Percentiles rank a stretch among this genome's conserved stretches.
Evolutionary conservation across 2,329 filamentous ascomycete species (phyloP).

Genomic region (Didymella exigua): DNA sequence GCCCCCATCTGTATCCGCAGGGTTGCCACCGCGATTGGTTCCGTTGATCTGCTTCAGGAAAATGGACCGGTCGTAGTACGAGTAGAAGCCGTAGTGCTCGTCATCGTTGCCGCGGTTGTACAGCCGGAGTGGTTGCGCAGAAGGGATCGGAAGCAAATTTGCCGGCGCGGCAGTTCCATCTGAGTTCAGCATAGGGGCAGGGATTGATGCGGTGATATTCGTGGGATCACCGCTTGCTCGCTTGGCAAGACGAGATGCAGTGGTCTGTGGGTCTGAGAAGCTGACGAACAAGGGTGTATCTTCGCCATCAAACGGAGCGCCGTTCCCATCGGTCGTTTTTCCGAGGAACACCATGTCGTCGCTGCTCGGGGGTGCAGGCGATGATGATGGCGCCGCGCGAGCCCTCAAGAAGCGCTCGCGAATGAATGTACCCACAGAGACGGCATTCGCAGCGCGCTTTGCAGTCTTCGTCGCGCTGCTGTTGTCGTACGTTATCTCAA

Average conservation of each 20-base stretch:
- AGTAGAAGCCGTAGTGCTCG: conserved; percentile 95
- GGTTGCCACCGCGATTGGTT: conserved; percentile 45
- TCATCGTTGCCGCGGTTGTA: conserved; percentile 80
- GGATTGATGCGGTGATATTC: conserved; percentile 62
- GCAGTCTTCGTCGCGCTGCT: conserved; percentile 47
- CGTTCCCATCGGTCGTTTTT: conserved; percentile 79
- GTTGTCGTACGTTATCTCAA: conserved; percentile 72
- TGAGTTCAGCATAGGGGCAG: conserved; percentile 64
- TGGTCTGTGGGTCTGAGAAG: conserved; percentile 57
- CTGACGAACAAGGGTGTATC: conserved; percentile 88
- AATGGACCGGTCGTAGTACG: conserved; percentile 85
- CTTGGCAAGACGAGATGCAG: conserved; percentile 42
- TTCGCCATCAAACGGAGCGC: conserved; percentile 77
- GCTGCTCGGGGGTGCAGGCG: conserved; percentile 64
- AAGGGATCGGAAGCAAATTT: conserved; percentile 71
- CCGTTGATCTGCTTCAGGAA: conserved; percentile 72
- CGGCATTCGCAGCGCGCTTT: conserved; percentile 68
- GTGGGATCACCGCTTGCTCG: conserved; percentile 39
- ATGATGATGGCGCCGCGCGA: conserved; percentile 50
- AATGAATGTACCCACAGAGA: conserved; percentile 43
- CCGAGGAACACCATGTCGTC: conserved; percentile 82
- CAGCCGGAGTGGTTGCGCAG: conserved; percentile 77
- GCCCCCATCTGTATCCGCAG: conserved; percentile 59
- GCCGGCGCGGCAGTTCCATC: conserved; percentile 77
- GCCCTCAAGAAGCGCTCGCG: conserved; percentile 36